Percentiles rank a stretch among this genome's conserved stretches.
phyloP scores from a whole-genome alignment of 495 filamentous ascomycete species.

The Aspergillus ellipticus region DNA sequence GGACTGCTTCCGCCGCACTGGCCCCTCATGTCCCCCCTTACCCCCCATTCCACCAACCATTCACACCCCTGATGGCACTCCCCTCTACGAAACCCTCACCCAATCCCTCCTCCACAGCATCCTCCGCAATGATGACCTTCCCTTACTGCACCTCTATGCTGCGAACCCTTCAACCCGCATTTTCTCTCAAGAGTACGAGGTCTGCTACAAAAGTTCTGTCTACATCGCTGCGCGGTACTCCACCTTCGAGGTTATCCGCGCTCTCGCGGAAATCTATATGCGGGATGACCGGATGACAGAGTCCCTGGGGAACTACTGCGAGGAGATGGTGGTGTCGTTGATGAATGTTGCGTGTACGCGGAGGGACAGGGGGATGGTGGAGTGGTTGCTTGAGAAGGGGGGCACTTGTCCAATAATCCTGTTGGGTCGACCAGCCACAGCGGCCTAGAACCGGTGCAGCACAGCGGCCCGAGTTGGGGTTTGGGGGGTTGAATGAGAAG shows the following conservation, averaged over 20 bases:
- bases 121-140: neutral
- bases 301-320: neutral
- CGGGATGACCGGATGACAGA: neutral
- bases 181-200: neutral
- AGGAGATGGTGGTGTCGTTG: neutral
- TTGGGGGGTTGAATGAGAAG: too few species aligned
- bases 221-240: neutral
- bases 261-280: neutral
- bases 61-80: neutral
- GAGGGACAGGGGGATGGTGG: neutral
- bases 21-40: too few species aligned
- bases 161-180: neutral
- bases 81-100: neutral
- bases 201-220: neutral
- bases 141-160: neutral
- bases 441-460: too few species aligned
- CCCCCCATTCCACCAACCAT: too few species aligned
- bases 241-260: neutral
- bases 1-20: too few species aligned
- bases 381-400: neutral
- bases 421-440: too few species aligned
- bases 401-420: too few species aligned
- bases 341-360: neutral
- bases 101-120: neutral
- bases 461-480: too few species aligned